Evolutionary conservation across 345 rosid species (phyloP), one percentile per base, ranked within the genome.

Genomic region (Laguncularia racemosa): DNA sequence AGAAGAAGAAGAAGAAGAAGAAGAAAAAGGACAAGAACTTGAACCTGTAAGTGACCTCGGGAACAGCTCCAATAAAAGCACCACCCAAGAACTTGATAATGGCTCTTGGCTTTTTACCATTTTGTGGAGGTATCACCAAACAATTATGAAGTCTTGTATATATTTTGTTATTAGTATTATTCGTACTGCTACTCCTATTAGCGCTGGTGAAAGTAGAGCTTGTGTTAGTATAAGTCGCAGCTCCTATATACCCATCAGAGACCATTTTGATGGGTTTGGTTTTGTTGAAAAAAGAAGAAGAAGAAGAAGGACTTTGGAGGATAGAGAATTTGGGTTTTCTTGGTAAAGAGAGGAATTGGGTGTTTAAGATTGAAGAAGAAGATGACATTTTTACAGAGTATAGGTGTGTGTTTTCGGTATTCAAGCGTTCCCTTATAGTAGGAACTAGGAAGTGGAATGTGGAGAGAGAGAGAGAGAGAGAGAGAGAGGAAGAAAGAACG

Each of bases 1-100:
- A 50, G 44, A 57, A 45, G 19, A 59, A 4, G 20, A 62, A 16
- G 10, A 14, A 3, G 26, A 50, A 50, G 44, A 57, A 45, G n/a
- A n/a, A n/a, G 19, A 59, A 4, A 45, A 62, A 16, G 10, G 15
- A 3, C 28, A 50, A 50, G 44, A 57, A 45, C 17, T 49, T 1
- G 14, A 20, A 86, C 98, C 96, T 58, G 78, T 92, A 89, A 54
- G 96, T 81, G 69, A 82, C 87, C 66, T 92, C 96, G 33, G 98
- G 96, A 20, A 86, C 81, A 67, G 96, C 93, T 63, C 96, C 96
- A 14, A 92, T 49, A 76, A 92, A 92, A 44, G 98, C 95, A 16
- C 96, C 92, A 2, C 95, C 98, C 33, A 88, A 61, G 81, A 91
- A 88, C 49, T 91, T 79, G 79, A 91, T 71, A 65, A 91, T 81